Percentiles rank a stretch among this genome's conserved stretches.
Evolutionary conservation across 1,139 yeast genomes (phyloP).

Genomic region (Scheffersomyces titani): DNA sequence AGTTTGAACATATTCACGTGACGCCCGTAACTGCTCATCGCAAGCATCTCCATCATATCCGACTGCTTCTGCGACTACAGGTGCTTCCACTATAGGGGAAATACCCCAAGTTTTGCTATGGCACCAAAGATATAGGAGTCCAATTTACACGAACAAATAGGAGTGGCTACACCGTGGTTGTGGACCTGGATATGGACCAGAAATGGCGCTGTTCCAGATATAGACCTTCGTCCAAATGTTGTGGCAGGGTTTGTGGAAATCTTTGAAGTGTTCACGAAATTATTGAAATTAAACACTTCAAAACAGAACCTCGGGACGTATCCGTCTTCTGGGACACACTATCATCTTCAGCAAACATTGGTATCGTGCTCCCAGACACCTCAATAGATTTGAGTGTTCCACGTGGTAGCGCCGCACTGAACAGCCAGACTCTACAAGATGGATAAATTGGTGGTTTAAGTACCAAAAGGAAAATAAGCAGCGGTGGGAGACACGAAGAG

Average conservation of each 20-base stretch:
- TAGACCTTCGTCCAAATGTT: neutral
- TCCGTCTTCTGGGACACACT: too few species aligned
- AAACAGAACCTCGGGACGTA: too few species aligned
- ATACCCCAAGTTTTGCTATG: neutral
- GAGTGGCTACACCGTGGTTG: neutral
- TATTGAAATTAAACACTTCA: too few species aligned
- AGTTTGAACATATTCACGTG: neutral
- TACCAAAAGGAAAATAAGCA: too few species aligned
- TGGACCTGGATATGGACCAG: neutral
- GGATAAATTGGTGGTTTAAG: neutral
- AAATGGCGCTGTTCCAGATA: too few species aligned
- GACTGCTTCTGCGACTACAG: neutral
- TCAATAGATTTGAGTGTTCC: too few species aligned
- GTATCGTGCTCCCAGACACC: too few species aligned
- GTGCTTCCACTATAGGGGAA: neutral
- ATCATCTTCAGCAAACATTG: too few species aligned
- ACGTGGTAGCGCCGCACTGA: neutral
- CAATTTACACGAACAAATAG: neutral
- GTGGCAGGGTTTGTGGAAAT: neutral
- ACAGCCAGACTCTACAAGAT: neutral
- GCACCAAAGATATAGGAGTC: neutral
- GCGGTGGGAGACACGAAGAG: neutral
- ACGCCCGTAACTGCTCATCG: neutral
- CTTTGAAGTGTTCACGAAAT: too few species aligned
- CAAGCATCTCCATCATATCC: neutral